Evolutionary conservation across 1,284 basidiomycete species (phyloP), one percentile per base, ranked within the genome.

Genomic region (Sanghuangporus sanghuang): DNA sequence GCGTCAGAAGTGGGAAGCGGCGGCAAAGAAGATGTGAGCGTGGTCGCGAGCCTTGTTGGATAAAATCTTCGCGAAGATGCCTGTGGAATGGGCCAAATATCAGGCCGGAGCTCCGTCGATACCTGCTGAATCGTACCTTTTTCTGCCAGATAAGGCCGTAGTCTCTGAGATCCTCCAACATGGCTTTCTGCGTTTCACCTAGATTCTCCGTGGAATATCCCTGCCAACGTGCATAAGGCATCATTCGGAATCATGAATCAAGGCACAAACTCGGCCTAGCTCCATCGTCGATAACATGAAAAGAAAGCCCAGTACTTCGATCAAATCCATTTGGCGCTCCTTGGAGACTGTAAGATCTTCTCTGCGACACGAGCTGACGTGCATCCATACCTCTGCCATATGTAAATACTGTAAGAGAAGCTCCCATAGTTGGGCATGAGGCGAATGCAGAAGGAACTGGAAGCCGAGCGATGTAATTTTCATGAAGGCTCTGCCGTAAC

Each of bases 391-490:
- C 78, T 92, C 89, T 23, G 88, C 85, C 78, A 92, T 85, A 67
- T 86, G 82, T 57, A 96, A 77, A 74, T 98, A 99, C 70, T 95
- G 93, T 49, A 98, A 81, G 61, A 99, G 78, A 48, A 99, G 80
- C 72, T 95, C 92, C 97, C 97, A 99, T n/a, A 99, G 78, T 73
- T 99, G 97, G 18, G 91, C 92, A 72, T 98, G 94, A n/a, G 97
- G 91, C 50, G 96, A 90, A 73, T 98, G 92, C 23, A 99, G 83
- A 60, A 99, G 82, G 73, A 99, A 99, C 72, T 98, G 96, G 74
- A 99, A 99, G 9, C 97, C 97, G 49, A 88, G 82, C 11, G 95
- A 97, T 11, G 96, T 98, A 74, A 99, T 99, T 68, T 89, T 88
- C 62, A 87, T 78, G 73, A 80, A 69, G 70, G 79, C 75, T 68